Percentiles rank a stretch among this genome's conserved stretches.
Conservation (phyloP, 2,329 filamentous ascomycete genomes). For the Albifimbria verrucaria region DNA sequence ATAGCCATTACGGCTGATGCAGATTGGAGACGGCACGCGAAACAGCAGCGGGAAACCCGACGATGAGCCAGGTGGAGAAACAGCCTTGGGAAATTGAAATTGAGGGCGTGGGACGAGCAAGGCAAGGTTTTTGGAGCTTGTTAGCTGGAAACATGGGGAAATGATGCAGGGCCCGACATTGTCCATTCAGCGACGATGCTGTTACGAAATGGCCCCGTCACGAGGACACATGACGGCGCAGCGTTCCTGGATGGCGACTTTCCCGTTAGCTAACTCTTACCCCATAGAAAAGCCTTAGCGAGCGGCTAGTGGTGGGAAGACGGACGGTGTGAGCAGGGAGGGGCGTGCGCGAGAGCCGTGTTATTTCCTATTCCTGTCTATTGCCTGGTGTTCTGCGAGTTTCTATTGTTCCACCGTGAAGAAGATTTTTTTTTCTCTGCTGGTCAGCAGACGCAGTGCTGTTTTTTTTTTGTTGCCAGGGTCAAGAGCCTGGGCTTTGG, state of each 20-base stretch:
- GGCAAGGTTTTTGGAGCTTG: neutral
- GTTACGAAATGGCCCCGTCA: constrained; percentile 1
- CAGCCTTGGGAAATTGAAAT: neutral
- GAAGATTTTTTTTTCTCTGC: neutral
- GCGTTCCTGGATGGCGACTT: neutral
- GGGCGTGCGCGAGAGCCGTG: neutral
- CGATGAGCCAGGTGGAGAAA: neutral
- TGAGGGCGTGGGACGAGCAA: neutral
- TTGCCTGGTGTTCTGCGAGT: neutral
- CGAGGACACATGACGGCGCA: neutral
- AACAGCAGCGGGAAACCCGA: too few relatives aligned
- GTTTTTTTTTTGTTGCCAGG: neutral
- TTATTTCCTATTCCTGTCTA: neutral
- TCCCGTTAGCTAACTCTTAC: constrained; percentile 1
- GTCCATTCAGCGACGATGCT: neutral
- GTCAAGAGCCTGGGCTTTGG: too few relatives aligned
- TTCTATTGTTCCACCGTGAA: neutral
- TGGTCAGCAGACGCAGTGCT: neutral
- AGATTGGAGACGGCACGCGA: too few relatives aligned
- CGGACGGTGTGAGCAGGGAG: neutral
- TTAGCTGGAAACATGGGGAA: neutral
- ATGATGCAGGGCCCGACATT: neutral
- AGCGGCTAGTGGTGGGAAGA: neutral
- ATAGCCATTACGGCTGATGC: too few relatives aligned
- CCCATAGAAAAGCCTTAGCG: neutral